Evolutionary conservation across 176 grass and related monocot species (phyloP).

Genomic region (Zea luxurians): DNA sequence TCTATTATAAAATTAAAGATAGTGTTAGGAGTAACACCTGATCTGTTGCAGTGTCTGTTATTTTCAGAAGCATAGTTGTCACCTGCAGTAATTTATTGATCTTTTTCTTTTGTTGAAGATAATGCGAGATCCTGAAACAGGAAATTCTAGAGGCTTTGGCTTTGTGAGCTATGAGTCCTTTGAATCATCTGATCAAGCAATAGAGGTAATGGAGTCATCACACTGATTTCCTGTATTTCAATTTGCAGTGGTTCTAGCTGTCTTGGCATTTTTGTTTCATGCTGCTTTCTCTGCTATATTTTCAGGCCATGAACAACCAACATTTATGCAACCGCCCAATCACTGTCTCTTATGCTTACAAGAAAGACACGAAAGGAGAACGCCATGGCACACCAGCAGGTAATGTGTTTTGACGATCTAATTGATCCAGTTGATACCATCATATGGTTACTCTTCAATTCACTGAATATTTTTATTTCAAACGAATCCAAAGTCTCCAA

Average conservation of each 20-base stretch:
- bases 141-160: slow-evolving; percentile 92
- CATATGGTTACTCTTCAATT: no score
- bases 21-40: slow-evolving; percentile 14
- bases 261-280: slow-evolving; percentile 13
- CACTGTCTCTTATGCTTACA: slow-evolving; percentile 95
- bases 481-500: no score
- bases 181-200: slow-evolving; percentile 94
- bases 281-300: slow-evolving; percentile 19
- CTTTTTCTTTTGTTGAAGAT: slow-evolving; percentile 52
- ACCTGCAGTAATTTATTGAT: background rate
- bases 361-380: slow-evolving; percentile 94
- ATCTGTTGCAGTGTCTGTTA: background rate
- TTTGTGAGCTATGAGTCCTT: slow-evolving; percentile 99
- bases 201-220: slow-evolving; percentile 59
- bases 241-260: background rate
- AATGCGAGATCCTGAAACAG: slow-evolving; percentile 96
- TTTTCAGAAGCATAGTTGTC: background rate
- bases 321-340: slow-evolving; percentile 91
- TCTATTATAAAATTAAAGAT: background rate
- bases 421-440: background rate
- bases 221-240: background rate
- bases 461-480: no score
- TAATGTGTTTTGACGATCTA: slow-evolving; percentile 7
- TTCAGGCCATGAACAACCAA: slow-evolving; percentile 89
- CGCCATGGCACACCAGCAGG: slow-evolving; percentile 89